Evolutionary conservation across 495 filamentous ascomycete genomes (phyloP).

Genomic region (Chaetomidium leptoderma): DNA sequence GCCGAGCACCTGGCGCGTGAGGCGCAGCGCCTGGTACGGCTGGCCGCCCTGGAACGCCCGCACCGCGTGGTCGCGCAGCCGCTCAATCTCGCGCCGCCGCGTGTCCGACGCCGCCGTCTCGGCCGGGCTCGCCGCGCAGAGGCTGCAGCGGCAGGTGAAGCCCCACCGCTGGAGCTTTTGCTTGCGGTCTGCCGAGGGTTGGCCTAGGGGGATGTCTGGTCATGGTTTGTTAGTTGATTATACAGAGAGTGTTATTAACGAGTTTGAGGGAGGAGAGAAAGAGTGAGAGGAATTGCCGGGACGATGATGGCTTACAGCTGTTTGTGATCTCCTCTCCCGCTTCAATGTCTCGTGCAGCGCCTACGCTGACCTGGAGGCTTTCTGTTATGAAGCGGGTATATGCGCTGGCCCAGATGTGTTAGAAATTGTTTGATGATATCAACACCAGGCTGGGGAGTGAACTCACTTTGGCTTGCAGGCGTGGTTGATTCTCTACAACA

Average conservation of each 20-base stretch:
- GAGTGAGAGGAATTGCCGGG: background rate
- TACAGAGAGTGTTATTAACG: constrained; percentile 26
- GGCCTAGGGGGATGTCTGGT: constrained; percentile 22
- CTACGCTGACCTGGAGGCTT: constrained; percentile 32
- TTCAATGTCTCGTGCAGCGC: constrained; percentile 32
- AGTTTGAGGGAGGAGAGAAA: background rate
- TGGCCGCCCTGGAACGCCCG: constrained; percentile 29
- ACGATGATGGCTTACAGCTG: constrained; percentile 29
- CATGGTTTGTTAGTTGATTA: background rate
- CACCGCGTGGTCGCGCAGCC: constrained; percentile 30
- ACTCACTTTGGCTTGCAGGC: constrained; percentile 41
- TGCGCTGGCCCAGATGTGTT: constrained; percentile 22
- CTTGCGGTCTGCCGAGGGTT: constrained; percentile 28
- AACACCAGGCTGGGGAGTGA: background rate
- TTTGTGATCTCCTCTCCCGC: constrained; percentile 42
- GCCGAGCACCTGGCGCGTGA: constrained; percentile 30
- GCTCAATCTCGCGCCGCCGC: constrained; percentile 32
- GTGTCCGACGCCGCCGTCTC: constrained; percentile 35
- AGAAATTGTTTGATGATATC: background rate
- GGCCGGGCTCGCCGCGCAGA: constrained; percentile 31
- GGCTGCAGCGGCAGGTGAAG: constrained; percentile 38
- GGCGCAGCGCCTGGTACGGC: constrained; percentile 35
- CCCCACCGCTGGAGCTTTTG: constrained; percentile 33
- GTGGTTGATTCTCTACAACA: constrained; percentile 38
- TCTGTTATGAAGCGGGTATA: constrained; percentile 36